Percentiles rank a stretch among this genome's conserved stretches.
Evolutionary conservation across 768 basidiomycete genomes (phyloP).

Genomic region (Leccinum subgranulosum): DNA sequence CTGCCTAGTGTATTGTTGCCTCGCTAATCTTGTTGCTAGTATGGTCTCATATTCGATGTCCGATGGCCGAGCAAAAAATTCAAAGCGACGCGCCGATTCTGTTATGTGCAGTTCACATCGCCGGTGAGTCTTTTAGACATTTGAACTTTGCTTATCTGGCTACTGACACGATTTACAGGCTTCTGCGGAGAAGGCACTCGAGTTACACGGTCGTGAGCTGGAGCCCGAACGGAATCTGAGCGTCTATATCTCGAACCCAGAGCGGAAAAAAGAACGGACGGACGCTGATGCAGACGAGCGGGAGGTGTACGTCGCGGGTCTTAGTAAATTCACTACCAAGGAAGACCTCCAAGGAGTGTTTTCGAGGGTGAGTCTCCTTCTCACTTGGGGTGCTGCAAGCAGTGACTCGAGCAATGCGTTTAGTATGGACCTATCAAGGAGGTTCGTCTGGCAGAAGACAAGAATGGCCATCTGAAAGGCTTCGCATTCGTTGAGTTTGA

Average conservation of each 20-base stretch:
- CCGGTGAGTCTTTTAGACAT: constrained; percentile 52
- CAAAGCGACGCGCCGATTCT: constrained; percentile 87
- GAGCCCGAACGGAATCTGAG: constrained; percentile 64
- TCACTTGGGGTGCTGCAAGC: neutral
- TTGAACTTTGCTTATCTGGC: neutral
- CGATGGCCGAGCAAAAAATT: constrained; percentile 99
- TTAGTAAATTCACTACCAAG: constrained; percentile 75
- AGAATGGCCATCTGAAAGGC: constrained; percentile 69
- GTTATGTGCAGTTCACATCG: constrained; percentile 87
- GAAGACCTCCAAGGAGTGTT: constrained; percentile 79
- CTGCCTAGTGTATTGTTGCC: neutral
- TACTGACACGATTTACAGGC: constrained; percentile 34
- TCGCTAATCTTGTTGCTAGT: constrained; percentile 43
- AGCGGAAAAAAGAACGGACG: constrained; percentile 83
- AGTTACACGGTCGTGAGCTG: constrained; percentile 73
- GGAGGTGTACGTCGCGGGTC: constrained; percentile 85
- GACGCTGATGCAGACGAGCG: constrained; percentile 82
- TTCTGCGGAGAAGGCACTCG: constrained; percentile 74
- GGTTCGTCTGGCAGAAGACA: constrained; percentile 73
- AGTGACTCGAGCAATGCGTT: neutral
- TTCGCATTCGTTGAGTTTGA: constrained; percentile 94
- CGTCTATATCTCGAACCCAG: constrained; percentile 88
- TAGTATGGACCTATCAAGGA: constrained; percentile 85
- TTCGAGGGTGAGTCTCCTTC: constrained; percentile 50
- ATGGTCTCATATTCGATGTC: constrained; percentile 88